A percentile compares a stretch with the other conserved stretches of the same genome.
phyloP scores from a whole-genome alignment of 78 protist genomes.

The Dictyostelium discoideum region DNA sequence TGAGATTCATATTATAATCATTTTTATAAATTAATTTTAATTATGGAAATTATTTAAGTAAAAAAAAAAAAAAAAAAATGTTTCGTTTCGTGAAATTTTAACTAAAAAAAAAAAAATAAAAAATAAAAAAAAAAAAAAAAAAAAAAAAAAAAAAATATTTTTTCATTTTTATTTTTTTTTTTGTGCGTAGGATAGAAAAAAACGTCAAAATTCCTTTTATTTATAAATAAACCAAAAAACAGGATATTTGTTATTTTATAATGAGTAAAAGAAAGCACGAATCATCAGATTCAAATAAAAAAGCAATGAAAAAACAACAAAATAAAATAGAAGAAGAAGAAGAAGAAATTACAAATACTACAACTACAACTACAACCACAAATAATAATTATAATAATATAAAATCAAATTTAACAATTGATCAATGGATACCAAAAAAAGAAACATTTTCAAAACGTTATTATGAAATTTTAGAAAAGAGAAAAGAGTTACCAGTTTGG shows the following conservation, averaged over 20 bases:
- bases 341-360: neutral
- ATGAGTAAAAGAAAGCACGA: conserved; percentile 17
- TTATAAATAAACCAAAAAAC: neutral
- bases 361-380: neutral
- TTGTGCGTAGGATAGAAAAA: neutral
- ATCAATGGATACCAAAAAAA: conserved; percentile 76
- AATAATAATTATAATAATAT: neutral
- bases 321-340: neutral
- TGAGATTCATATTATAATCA: too few species aligned
- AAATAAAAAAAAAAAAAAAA: neutral
- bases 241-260: neutral
- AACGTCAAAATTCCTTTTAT: neutral
- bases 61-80: neutral
- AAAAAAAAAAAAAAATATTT: neutral
- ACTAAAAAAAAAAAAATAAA: neutral
- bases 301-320: neutral
- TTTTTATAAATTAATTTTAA: too few species aligned
- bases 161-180: neutral
- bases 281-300: neutral
- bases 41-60: too few species aligned
- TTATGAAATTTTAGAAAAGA: conserved; percentile 88
- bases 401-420: neutral
- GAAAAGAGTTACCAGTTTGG: conserved; percentile 94
- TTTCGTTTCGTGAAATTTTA: neutral
- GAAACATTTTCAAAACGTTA: conserved; percentile 87